Evolutionary conservation across 2,329 filamentous ascomycete genomes (phyloP).

Genomic region (Kalmusia sp.): DNA sequence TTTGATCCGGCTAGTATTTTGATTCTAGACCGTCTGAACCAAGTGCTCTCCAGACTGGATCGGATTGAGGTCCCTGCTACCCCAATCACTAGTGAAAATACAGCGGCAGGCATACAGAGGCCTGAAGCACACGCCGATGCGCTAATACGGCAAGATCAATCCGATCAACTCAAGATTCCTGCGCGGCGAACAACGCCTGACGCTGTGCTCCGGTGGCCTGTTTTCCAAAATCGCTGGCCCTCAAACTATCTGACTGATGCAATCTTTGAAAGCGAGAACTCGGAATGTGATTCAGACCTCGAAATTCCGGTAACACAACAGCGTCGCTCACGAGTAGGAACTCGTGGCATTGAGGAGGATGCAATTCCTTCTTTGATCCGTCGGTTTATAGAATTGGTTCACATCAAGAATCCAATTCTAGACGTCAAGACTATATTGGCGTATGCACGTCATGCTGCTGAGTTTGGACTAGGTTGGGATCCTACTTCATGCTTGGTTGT

Average conservation of each 20-base stretch:
- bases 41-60: slow-evolving; percentile 1
- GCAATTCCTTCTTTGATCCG: neutral
- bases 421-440: neutral
- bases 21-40: slow-evolving; percentile 1
- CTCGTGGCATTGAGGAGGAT: neutral
- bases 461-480: neutral
- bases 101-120: neutral
- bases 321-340: neutral
- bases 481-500: neutral
- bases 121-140: neutral
- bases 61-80: neutral
- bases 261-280: neutral
- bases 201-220: neutral
- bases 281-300: neutral
- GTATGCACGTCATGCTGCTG: neutral
- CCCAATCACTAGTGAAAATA: neutral
- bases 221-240: neutral
- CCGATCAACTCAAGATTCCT: neutral
- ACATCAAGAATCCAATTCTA: slow-evolving; percentile 2
- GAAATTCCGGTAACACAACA: neutral
- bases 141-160: neutral
- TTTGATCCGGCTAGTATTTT: slow-evolving; percentile 2
- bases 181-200: neutral
- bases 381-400: neutral
- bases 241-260: neutral